A percentile compares a stretch with the other conserved stretches of the same genome.
phyloP scores from a whole-genome alignment of 2,329 filamentous ascomycete genomes.

The Hymenoscyphus fraxineus region DNA sequence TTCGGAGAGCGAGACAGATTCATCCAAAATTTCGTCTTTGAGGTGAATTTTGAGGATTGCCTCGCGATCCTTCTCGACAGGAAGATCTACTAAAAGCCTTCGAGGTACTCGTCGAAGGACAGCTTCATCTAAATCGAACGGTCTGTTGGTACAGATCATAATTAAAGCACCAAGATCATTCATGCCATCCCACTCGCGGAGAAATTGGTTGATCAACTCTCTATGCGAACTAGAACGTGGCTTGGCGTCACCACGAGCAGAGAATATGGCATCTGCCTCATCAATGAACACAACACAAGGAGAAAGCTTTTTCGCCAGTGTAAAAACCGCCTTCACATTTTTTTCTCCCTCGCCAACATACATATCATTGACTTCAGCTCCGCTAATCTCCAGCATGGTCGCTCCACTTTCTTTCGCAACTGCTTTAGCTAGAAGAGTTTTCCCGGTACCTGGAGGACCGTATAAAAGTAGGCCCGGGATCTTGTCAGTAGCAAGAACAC shows the following conservation, averaged over 20 bases:
- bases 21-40: constrained; percentile 60
- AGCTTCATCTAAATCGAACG: constrained; percentile 89
- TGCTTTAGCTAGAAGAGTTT: constrained; percentile 66
- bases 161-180: constrained; percentile 81
- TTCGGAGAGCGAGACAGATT: constrained; percentile 55
- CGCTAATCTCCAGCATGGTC: constrained; percentile 81
- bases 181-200: constrained; percentile 96
- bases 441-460: constrained; percentile 78
- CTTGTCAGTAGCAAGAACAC: constrained; percentile 84
- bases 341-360: constrained; percentile 96
- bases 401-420: constrained; percentile 66
- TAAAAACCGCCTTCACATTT: constrained; percentile 89
- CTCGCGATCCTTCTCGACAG: constrained; percentile 60
- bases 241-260: constrained; percentile 60
- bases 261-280: constrained; percentile 90
- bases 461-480: constrained; percentile 88
- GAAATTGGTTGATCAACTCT: constrained; percentile 93
- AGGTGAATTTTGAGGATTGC: constrained; percentile 71
- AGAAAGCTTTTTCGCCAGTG: constrained; percentile 81
- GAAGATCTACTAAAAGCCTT: constrained; percentile 69
- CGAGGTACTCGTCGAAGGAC: constrained; percentile 73
- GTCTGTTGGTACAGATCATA: constrained; percentile 95
- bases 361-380: constrained; percentile 91
- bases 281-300: constrained; percentile 96
- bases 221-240: constrained; percentile 66